These are phyloP conservation scores for Alternaria solani DNA, from an alignment of 2,329 filamentous ascomycete genomes.

Conservation along the genomic window DNA sequence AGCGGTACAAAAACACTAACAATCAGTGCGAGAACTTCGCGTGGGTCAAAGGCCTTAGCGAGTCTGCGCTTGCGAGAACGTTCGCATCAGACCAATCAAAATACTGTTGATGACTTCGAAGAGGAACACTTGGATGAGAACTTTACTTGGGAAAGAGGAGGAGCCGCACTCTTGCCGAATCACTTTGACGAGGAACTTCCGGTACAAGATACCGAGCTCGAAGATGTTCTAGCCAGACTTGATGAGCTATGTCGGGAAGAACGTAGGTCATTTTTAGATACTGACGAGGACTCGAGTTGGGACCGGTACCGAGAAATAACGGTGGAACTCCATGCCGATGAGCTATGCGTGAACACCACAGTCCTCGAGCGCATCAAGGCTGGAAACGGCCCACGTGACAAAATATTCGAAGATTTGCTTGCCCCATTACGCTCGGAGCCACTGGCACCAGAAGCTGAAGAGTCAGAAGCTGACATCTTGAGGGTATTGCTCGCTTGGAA, in stretches of 20 bases:
- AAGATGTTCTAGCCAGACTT: background rate
- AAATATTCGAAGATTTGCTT: constrained; percentile 28
- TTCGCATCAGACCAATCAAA: background rate
- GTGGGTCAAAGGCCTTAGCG: background rate
- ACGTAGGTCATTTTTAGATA: background rate
- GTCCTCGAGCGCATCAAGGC: constrained; percentile 24
- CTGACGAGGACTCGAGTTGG: background rate
- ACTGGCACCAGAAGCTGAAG: background rate
- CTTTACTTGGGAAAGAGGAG: background rate
- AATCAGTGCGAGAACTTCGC: background rate
- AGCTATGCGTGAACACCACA: constrained; percentile 17
- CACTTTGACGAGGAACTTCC: background rate
- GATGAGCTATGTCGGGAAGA: background rate
- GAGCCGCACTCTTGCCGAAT: background rate
- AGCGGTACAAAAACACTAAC: background rate
- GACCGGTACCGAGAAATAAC: background rate
- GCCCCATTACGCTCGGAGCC: constrained; percentile 15
- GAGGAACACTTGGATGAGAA: background rate
- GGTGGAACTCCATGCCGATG: background rate
- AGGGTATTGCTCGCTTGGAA: constrained; percentile 32
- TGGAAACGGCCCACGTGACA: constrained; percentile 22
- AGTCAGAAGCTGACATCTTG: constrained; percentile 26
- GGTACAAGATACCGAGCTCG: background rate
- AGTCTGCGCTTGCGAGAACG: background rate
- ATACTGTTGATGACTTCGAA: background rate